Evolutionary conservation across 306 rosid genomes (phyloP), one percentile per base, ranked within the genome.

Genomic region (Echinosophora koreensis): DNA sequence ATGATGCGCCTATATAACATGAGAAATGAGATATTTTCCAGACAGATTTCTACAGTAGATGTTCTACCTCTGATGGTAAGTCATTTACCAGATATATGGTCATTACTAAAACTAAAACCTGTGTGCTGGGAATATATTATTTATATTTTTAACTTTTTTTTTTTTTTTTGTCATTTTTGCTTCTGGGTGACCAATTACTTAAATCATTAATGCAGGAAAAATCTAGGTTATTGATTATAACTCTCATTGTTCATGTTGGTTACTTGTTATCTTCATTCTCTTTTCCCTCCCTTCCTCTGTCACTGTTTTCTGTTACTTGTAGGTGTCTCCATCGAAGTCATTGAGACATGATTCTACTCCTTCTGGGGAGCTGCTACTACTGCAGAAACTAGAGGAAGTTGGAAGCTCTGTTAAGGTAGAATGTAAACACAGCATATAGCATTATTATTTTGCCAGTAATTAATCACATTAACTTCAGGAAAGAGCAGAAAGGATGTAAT

Each of bases 321-420:
- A 88, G 88, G 46, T 76, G 76, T 88, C 97, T 69, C 93, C 95
- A 10, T 85, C 96, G 52, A 92, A 85, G 83, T 78, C 96, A 58
- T 66, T 54, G 2, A 88, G 82, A 81, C 82, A 84, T 5, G 97
- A 89, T 64, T 82, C 86, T 2, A 73, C 74, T 74, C 73, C 83
- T 68, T 82, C 84, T 14, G 89, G 87, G 79, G 93, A 95, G 77
- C 81, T 75, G 79, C 60, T 86, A 39, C 79, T 92, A 60, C 64
- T 95, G 78, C 98, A 92, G 79, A 95, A 90, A 77, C 90, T 95
- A 15, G 98, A 92, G 76, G 98, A 95, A 85, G 87, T 92, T 88
- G 97, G 92, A 87, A 92, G 81, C 87, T 90, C 97, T 47, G 89
- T 92, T 66, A 92, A 90, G 97, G 97, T 90, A 90, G 52, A 77